Evolutionary conservation across 306 rosid genomes (phyloP).

Genomic region (Hippophae gyantsensis): DNA sequence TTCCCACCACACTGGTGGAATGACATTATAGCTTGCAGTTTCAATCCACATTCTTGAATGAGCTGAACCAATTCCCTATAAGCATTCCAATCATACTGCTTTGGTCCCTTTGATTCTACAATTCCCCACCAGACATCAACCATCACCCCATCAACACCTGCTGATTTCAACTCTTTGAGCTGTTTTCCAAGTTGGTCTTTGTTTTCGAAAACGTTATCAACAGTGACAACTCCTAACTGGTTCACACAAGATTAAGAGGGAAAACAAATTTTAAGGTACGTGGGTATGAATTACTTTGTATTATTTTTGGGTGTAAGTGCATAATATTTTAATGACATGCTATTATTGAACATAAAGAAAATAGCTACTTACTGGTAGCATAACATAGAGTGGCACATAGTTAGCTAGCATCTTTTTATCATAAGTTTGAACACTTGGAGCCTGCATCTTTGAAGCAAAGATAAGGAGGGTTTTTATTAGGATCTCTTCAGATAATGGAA

Average conservation of each 20-base stretch:
- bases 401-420: slow-evolving; percentile 50
- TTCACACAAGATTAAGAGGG: background rate
- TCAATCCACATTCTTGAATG: slow-evolving; percentile 50
- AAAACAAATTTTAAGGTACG: background rate
- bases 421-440: slow-evolving; percentile 5
- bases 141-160: slow-evolving; percentile 79
- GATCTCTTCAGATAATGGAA: background rate
- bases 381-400: slow-evolving; percentile 76
- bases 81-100: slow-evolving; percentile 69
- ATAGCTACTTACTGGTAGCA: slow-evolving; percentile 79
- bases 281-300: background rate
- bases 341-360: background rate
- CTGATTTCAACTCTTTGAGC: slow-evolving; percentile 34
- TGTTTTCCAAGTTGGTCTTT: slow-evolving; percentile 29
- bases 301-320: background rate
- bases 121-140: slow-evolving; percentile 92
- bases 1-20: slow-evolving; percentile 96
- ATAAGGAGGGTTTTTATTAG: background rate
- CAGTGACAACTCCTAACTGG: slow-evolving; percentile 59
- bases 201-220: slow-evolving; percentile 44
- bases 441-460: slow-evolving; percentile 39
- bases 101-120: slow-evolving; percentile 61
- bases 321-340: background rate
- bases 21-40: slow-evolving; percentile 83
- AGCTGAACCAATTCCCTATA: slow-evolving; percentile 57